Evolutionary conservation across 495 filamentous ascomycete genomes (phyloP).

Genomic region (Xylaria castorea): DNA sequence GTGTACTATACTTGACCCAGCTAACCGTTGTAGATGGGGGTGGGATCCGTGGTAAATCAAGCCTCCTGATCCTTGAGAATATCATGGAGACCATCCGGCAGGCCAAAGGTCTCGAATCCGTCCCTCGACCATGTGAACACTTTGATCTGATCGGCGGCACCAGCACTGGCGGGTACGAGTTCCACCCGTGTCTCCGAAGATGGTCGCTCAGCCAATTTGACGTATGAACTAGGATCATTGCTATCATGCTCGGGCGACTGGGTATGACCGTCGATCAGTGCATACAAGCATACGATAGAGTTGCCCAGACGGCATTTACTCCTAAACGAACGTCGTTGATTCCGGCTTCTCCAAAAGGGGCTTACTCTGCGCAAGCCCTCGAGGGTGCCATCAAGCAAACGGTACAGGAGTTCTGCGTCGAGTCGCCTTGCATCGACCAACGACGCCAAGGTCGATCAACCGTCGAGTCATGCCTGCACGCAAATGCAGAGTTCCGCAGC

Average conservation of each 20-base stretch:
- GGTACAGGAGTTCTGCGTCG: constrained; percentile 25
- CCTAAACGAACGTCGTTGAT: constrained; percentile 16
- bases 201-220: not conserved
- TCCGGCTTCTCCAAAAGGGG: constrained; percentile 26
- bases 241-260: constrained; percentile 47
- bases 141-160: constrained; percentile 47
- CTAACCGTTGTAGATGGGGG: constrained; percentile 38
- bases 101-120: constrained; percentile 22
- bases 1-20: not conserved
- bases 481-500: constrained; percentile 12
- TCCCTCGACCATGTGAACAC: constrained; percentile 41
- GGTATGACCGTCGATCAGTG: constrained; percentile 41
- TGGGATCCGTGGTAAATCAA: constrained; percentile 45
- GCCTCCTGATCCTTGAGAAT: constrained; percentile 40
- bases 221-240: constrained; percentile 37
- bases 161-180: constrained; percentile 43
- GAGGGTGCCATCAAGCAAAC: constrained; percentile 33
- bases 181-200: not conserved
- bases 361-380: constrained; percentile 35
- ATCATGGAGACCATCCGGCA: constrained; percentile 39
- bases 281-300: constrained; percentile 34
- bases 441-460: constrained; percentile 21
- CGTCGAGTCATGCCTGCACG: constrained; percentile 25
- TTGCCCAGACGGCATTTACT: constrained; percentile 36
- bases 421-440: constrained; percentile 14